phyloP scores from a whole-genome alignment of 805 yeast genomes.

The Candida insectorum region DNA sequence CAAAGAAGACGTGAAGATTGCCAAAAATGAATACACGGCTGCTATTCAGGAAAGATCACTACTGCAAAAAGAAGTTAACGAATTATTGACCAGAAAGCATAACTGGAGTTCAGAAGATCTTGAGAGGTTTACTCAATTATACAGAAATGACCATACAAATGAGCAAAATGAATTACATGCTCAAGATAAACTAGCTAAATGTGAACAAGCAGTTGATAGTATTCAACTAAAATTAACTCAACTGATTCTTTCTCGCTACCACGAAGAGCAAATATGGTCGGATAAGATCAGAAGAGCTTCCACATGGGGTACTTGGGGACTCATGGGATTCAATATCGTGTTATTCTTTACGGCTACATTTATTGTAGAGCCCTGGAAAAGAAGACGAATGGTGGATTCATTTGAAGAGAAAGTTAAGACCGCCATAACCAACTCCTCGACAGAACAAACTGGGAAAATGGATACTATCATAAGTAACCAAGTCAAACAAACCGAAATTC shows the following conservation, averaged over 20 bases:
- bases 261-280: slow-evolving; percentile 97
- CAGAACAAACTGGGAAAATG: slow-evolving; percentile 10
- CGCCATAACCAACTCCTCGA: slow-evolving; percentile 18
- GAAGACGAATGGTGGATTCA: slow-evolving; percentile 72
- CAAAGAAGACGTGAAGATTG: slow-evolving; percentile 44
- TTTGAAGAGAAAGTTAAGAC: slow-evolving; percentile 77
- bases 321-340: slow-evolving; percentile 82
- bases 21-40: slow-evolving; percentile 51
- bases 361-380: slow-evolving; percentile 91
- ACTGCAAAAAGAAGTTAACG: slow-evolving; percentile 85
- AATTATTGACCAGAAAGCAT: slow-evolving; percentile 77
- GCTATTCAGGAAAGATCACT: slow-evolving; percentile 63
- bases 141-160: slow-evolving; percentile 75
- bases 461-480: slow-evolving; percentile 8
- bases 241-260: slow-evolving; percentile 82
- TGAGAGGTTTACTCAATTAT: slow-evolving; percentile 78
- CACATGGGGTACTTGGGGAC: slow-evolving; percentile 92
- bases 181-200: slow-evolving; percentile 42
- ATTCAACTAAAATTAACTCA: slow-evolving; percentile 66
- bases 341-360: slow-evolving; percentile 80
- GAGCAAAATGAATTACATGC: slow-evolving; percentile 57
- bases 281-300: slow-evolving; percentile 92
- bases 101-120: slow-evolving; percentile 78
- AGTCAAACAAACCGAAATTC: background rate
- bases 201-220: slow-evolving; percentile 66